Conservation (phyloP, 2,329 filamentous ascomycete genomes). For the Cladosporium sp. region DNA sequence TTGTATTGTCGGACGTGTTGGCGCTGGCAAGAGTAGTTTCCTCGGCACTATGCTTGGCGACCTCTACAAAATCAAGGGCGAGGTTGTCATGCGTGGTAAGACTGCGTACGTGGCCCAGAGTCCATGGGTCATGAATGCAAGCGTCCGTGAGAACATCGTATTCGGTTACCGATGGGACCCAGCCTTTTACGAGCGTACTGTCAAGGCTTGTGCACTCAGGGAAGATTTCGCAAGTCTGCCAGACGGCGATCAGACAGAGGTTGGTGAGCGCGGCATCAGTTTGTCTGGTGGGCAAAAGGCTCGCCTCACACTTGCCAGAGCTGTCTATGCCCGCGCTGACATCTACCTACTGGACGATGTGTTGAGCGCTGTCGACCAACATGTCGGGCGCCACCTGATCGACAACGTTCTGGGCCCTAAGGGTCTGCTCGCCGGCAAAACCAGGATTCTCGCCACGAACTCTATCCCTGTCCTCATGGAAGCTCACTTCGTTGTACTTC, state of each 20-base stretch:
- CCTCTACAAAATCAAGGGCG: slow-evolving; percentile 81
- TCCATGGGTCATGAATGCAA: slow-evolving; percentile 97
- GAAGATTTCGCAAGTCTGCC: slow-evolving; percentile 92
- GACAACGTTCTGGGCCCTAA: slow-evolving; percentile 85
- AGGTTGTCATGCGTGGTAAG: slow-evolving; percentile 75
- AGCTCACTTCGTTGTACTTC: slow-evolving; percentile 80
- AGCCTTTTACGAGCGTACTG: slow-evolving; percentile 87
- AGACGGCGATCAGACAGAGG: slow-evolving; percentile 93
- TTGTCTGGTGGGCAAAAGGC: slow-evolving; percentile 96
- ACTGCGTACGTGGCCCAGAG: slow-evolving; percentile 91
- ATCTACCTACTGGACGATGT: slow-evolving; percentile 93
- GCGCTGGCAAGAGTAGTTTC: slow-evolving; percentile 89
- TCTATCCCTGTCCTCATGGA: slow-evolving; percentile 87
- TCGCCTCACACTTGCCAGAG: slow-evolving; percentile 82
- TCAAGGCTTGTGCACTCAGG: slow-evolving; percentile 83
- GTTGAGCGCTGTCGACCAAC: slow-evolving; percentile 95
- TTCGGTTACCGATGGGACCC: slow-evolving; percentile 95
- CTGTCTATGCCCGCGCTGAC: slow-evolving; percentile 95
- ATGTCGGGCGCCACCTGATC: slow-evolving; percentile 92
- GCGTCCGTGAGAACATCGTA: slow-evolving; percentile 92
- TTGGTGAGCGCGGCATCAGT: slow-evolving; percentile 94
- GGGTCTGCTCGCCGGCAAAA: slow-evolving; percentile 80
- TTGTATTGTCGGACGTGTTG: slow-evolving; percentile 92
- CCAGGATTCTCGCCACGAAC: slow-evolving; percentile 89
- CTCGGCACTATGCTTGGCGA: slow-evolving; percentile 86